Evolutionary conservation across 2,329 filamentous ascomycete species (phyloP).

Genomic region (Fusarium phyllophilum): DNA sequence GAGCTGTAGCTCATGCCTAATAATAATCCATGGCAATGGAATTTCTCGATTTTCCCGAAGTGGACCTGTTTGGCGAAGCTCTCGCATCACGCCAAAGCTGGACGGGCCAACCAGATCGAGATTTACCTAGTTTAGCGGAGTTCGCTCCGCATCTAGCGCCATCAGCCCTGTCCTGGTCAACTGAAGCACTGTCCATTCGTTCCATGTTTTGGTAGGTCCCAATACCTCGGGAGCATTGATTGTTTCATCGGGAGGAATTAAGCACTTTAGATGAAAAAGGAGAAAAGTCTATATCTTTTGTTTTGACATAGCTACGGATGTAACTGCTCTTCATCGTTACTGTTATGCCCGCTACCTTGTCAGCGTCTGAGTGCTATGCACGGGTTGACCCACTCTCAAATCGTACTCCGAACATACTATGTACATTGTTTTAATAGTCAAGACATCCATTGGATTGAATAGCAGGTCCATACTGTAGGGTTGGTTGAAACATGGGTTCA

Average conservation of each 20-base stretch:
- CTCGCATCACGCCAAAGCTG: slow-evolving; percentile 1
- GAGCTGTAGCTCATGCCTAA: slow-evolving; percentile 25
- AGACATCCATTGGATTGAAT: neutral
- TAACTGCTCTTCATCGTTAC: neutral
- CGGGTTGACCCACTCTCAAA: neutral
- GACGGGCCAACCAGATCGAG: slow-evolving; percentile 13
- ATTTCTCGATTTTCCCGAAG: slow-evolving; percentile 20
- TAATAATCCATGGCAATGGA: slow-evolving; percentile 6
- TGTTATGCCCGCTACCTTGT: neutral
- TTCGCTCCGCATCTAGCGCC: slow-evolving; percentile 18
- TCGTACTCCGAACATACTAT: too few relatives aligned
- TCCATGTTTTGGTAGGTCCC: neutral
- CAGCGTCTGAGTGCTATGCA: neutral
- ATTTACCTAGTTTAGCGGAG: neutral
- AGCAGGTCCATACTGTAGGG: neutral
- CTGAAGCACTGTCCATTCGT: neutral
- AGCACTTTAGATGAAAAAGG: neutral
- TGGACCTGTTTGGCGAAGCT: slow-evolving; percentile 7
- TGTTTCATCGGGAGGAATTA: neutral
- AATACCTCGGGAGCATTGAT: neutral
- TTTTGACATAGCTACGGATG: neutral
- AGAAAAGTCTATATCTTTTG: neutral
- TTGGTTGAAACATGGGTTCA: neutral
- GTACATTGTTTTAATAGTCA: neutral
- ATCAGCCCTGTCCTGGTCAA: slow-evolving; percentile 17